A percentile compares a stretch with the other conserved stretches of the same genome.
Conservation (phyloP, 352 stramenopile species). For the Pythium volutum region DNA sequence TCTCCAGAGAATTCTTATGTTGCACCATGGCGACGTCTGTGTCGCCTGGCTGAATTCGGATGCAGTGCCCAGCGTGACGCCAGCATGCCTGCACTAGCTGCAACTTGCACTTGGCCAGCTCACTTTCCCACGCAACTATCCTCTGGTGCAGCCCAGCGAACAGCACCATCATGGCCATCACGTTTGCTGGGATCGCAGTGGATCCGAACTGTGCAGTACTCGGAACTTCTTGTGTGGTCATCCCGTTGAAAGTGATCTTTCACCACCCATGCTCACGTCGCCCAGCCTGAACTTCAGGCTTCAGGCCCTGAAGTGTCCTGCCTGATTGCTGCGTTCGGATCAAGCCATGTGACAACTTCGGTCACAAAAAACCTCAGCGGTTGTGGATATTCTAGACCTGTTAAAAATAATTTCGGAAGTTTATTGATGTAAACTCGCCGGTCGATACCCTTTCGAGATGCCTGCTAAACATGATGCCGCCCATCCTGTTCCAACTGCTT, state of each 20-base stretch:
- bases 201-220: background rate
- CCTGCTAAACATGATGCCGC: no score
- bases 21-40: no score
- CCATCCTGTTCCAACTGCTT: conserved; percentile 4
- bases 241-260: background rate
- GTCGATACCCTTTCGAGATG: background rate
- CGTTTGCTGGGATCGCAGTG: background rate
- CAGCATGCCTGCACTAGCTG: background rate
- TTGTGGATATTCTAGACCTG: background rate
- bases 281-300: background rate
- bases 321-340: background rate
- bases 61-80: background rate
- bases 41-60: background rate
- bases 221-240: no score
- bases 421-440: background rate
- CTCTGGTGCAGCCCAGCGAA: background rate
- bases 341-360: background rate
- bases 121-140: background rate
- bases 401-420: background rate
- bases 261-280: background rate
- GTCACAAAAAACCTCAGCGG: conserved; percentile 10
- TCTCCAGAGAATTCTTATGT: no score
- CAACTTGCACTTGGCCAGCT: background rate
- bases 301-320: no score
- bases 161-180: background rate